phyloP scores from a whole-genome alignment of 2,329 filamentous ascomycete species.

The Zymoseptoria ardabiliae region DNA sequence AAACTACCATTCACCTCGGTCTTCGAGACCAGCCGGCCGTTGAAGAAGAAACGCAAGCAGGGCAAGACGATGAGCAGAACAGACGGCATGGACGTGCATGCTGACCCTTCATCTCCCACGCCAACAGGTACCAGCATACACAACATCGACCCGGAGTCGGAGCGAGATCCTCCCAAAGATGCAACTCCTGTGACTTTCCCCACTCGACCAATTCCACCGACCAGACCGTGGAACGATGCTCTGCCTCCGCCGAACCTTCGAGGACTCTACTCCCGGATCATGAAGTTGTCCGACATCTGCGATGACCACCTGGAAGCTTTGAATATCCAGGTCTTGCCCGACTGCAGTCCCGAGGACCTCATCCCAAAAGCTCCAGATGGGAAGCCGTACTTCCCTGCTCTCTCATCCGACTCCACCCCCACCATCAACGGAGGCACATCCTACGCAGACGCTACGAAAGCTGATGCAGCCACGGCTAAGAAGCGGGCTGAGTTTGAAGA shows the following conservation, averaged over 20 bases:
- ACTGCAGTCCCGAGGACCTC: conserved; percentile 35
- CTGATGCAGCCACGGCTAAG: conserved; percentile 43
- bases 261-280: conserved; percentile 37
- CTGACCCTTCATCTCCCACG: not conserved
- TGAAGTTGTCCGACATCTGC: conserved; percentile 37
- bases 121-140: conserved; percentile 11
- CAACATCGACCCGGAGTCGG: conserved; percentile 20
- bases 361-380: conserved; percentile 30
- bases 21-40: not conserved
- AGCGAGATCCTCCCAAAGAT: conserved; percentile 24
- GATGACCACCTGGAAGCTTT: conserved; percentile 34
- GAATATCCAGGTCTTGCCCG: conserved; percentile 35
- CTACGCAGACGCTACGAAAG: conserved; percentile 23
- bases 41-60: not conserved
- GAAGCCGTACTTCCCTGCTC: conserved; percentile 33
- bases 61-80: not conserved
- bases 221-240: conserved; percentile 12
- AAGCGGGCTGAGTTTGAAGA: conserved; percentile 43
- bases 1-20: not conserved
- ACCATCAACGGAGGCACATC: conserved; percentile 24
- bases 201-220: not conserved
- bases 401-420: conserved; percentile 19
- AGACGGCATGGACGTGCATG: not conserved
- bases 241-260: conserved; percentile 34
- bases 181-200: conserved; percentile 25